Conservation (phyloP, 2,329 filamentous ascomycete species). For the Colletotrichum sp. region DNA sequence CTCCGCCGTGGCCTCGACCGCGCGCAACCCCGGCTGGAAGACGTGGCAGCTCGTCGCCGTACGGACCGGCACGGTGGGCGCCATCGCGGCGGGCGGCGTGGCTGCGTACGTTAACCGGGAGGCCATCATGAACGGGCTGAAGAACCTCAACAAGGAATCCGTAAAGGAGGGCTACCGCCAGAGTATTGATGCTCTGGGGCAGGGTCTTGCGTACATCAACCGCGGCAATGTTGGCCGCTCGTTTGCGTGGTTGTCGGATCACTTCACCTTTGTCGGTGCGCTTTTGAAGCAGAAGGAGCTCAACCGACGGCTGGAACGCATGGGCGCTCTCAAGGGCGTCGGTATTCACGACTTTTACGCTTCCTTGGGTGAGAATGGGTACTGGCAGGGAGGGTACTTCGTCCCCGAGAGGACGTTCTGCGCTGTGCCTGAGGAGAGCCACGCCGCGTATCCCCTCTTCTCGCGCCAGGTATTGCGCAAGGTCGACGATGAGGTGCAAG, state of each 20-base stretch:
- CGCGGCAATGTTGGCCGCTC: conserved; percentile 68
- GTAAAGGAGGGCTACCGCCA: conserved; percentile 54
- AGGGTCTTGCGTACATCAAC: conserved; percentile 63
- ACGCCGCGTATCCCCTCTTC: conserved; percentile 46
- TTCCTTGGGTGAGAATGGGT: conserved; percentile 74
- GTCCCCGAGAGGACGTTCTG: conserved; percentile 80
- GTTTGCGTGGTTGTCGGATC: conserved; percentile 79
- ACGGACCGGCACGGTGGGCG: conserved; percentile 80
- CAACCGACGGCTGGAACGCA: conserved; percentile 66
- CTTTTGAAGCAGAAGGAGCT: conserved; percentile 78
- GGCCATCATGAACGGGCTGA: conserved; percentile 61
- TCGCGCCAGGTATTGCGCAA: conserved; percentile 66
- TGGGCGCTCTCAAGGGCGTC: conserved; percentile 66
- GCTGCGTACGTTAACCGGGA: conserved; percentile 81
- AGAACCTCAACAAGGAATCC: conserved; percentile 52
- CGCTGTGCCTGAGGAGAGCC: conserved; percentile 64
- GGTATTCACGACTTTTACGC: conserved; percentile 80
- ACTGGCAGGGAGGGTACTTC: conserved; percentile 64
- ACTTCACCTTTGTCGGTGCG: conserved; percentile 85
- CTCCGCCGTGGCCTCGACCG: conserved; percentile 21
- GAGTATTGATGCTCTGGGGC: conserved; percentile 53
- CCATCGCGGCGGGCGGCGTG: conserved; percentile 81
- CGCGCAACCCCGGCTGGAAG: conserved; percentile 49
- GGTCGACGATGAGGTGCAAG: conserved; percentile 72
- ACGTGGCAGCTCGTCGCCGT: conserved; percentile 72